Conservation (phyloP, 2,329 filamentous ascomycete species). For the Hypoxylon sp. region DNA sequence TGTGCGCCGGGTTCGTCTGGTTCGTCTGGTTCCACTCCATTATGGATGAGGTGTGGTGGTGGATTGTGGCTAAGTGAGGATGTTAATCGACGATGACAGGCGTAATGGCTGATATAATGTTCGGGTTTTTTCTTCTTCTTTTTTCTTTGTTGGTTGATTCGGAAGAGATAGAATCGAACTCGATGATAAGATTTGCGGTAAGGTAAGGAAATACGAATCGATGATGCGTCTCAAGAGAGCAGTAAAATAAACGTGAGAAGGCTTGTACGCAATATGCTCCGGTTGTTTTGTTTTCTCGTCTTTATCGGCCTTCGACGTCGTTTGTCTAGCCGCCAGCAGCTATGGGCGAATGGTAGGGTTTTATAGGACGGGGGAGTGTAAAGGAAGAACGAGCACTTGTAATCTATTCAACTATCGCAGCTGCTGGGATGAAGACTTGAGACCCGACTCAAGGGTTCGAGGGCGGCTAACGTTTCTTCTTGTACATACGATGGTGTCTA, state of each 20-base stretch:
- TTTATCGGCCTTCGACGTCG: conserved; percentile 44
- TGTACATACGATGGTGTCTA: conserved; percentile 45
- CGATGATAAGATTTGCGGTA: neutral
- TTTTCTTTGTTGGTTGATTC: neutral
- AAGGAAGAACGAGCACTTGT: conserved; percentile 47
- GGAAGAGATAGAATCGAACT: neutral
- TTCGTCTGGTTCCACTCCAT: conserved; percentile 41
- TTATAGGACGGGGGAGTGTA: conserved; percentile 35
- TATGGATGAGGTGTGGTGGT: neutral
- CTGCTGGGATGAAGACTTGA: conserved; percentile 41
- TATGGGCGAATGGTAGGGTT: conserved; percentile 40
- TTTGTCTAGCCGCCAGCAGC: conserved; percentile 50
- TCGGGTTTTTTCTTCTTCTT: neutral
- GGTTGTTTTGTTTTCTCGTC: conserved; percentile 24
- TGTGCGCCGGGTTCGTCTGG: conserved; percentile 21
- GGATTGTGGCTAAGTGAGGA: neutral
- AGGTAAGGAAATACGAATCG: conserved; percentile 9
- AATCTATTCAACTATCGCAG: conserved; percentile 44
- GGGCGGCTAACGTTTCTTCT: conserved; percentile 45
- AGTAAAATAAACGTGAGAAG: conserved; percentile 33
- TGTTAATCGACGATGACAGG: neutral
- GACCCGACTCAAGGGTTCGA: conserved; percentile 38
- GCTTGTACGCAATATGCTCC: conserved; percentile 23
- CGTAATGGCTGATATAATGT: neutral
- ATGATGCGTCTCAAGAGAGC: conserved; percentile 20